Evolutionary conservation across 208 protist species (phyloP), one percentile per base, ranked within the genome.

Genomic region (Herpetomonas muscarum): DNA sequence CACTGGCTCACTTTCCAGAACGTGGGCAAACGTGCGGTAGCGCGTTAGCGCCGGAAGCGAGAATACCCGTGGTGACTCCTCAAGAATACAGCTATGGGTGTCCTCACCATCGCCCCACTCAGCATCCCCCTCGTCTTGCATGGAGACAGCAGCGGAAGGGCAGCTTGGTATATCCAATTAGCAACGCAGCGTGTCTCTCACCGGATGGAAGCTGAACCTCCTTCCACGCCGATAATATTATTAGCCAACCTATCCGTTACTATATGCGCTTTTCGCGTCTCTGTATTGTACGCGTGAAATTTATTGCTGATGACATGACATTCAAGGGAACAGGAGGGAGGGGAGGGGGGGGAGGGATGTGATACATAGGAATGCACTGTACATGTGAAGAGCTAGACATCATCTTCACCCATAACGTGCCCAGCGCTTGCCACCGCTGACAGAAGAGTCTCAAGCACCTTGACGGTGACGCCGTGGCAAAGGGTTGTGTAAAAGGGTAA

Each of bases 11-110:
- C 22, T 36, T 19, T 74, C 67, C 17, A 49, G 28, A 4, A 58
- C 17, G 46, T 64, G 62, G 0, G 51, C 42, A 31, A 81, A 81
- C 56, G 63, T 56, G 29, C 74, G 74, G 41, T 68, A 73, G 19
- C 68, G 62, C 19, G 70, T 61, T 9, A 39, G 37, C 15, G 51
- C 51, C 0, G 68, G 64, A 29, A 81, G 48, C 44, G 41, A 29
- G 12, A 22, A 46, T 12, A 61, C 74, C 26, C 68, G 71, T 3
- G 74, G 62, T 25, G 50, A n/a, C 47, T 73, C 68, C 47, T 70
- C 42, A 13, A 28, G 24, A 28, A 75, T 54, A 39, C 60, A 44
- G 48, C 62, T 52, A 10, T 64, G 55, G 36, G 55, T 15, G 15
- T 49, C 70, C 25, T 44, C 63, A 13, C 61, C 69, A 15, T 62